Percentiles rank a stretch among this genome's conserved stretches.
Conservation (phyloP, 768 basidiomycete species). For the Daedaleopsis sinensis region DNA sequence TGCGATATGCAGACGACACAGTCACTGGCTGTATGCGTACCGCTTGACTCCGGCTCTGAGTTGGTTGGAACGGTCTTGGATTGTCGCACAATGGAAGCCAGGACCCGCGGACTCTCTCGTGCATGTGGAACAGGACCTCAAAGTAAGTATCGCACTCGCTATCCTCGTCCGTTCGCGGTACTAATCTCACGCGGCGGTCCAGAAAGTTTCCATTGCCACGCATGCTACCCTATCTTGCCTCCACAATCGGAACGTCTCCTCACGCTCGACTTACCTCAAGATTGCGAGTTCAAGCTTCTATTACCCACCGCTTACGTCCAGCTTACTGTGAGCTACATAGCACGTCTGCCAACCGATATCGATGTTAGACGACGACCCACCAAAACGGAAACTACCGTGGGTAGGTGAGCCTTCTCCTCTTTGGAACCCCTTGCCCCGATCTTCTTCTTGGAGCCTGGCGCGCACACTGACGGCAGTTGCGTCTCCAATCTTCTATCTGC, state of each 20-base stretch:
- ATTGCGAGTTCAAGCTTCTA: background rate
- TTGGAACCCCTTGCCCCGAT: background rate
- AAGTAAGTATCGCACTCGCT: too few species aligned
- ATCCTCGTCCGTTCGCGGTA: too few species aligned
- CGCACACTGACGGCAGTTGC: background rate
- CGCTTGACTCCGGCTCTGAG: too few species aligned
- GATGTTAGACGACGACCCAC: constrained; percentile 3
- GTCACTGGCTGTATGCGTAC: too few species aligned
- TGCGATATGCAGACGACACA: too few species aligned
- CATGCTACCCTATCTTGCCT: too few species aligned
- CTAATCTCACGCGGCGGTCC: too few species aligned
- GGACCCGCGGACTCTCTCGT: too few species aligned
- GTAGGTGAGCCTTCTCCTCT: background rate
- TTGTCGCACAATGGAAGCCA: too few species aligned
- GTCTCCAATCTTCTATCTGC: background rate
- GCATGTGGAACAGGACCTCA: too few species aligned
- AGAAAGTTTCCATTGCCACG: too few species aligned
- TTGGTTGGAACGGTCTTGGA: too few species aligned
- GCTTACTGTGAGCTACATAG: background rate
- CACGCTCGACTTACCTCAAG: background rate
- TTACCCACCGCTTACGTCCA: constrained; percentile 15
- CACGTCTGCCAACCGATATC: background rate
- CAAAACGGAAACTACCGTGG: constrained; percentile 8
- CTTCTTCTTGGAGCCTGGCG: background rate
- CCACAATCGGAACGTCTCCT: background rate